Evolutionary conservation across 352 stramenopile genomes (phyloP), one percentile per base, ranked within the genome.

Genomic region (Pythium aquatile): DNA sequence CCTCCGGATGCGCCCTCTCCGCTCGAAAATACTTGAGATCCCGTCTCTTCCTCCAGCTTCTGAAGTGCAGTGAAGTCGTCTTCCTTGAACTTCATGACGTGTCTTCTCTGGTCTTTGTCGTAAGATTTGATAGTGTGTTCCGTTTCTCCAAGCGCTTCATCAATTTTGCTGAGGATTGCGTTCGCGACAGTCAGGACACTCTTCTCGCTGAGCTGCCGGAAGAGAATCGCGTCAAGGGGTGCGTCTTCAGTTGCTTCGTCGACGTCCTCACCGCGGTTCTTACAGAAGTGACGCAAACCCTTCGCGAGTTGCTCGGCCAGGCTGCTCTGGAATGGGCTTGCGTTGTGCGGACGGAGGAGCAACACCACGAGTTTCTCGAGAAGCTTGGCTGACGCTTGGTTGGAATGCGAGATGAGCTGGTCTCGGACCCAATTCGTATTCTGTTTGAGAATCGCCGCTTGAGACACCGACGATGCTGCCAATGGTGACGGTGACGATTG

Each of bases 11-110:
- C 65, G 14, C n/a, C 30, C 28, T 48, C 46, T 17, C 55, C 65
- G 33, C 73, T 62, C n/a, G 71, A 48, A 7, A 81, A 72, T 11
- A 76, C 59, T 35, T 72, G 63, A 1, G 58, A 58, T 0, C 69
- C 73, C 1, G 63, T 77, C 42, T 81, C 74, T 26, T 79, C 68
- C 44, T 79, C 76, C 4, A 84, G 64, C 14, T 72, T 42, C 14
- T 84, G 68, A 6, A 84, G 40, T 17, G 77, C 53, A 30, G 40
- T 68, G 6, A 74, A 20, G 46, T 84, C 76, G 8, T 78, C 69
- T 14, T 81, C 76, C 11, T 71, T 79, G 26, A 84, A 64, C 48
- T 76, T 79, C 24, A 84, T 24, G 10, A 44, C 61, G 39, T 75
- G 70, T 2, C 73, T 73, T 2, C 67, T 74, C 49, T 81, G 73